Base-by-base conservation (phyloP, 306 rosid genomes). In the Dryas drummondii region DNA sequence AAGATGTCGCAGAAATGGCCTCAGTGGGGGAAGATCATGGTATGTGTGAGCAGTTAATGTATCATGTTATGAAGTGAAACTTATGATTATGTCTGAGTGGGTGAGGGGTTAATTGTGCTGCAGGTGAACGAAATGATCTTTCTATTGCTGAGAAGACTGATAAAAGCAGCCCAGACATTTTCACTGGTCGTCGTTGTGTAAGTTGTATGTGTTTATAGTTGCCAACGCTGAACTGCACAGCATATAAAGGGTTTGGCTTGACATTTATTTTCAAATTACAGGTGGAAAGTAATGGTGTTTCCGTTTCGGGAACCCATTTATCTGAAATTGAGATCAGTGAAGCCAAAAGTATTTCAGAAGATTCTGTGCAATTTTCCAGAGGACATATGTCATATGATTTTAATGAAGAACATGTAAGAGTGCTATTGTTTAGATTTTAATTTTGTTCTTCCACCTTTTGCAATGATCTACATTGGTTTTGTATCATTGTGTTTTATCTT, bases 141-240 rank as follows among this genome's bases (percentile, higher is more conserved):
- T 65, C 82, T 49, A 58, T 81, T 45, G 79, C 76, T 51, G 46
- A 41, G 32, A 79, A 78, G 79, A 79, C 68, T 75, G 83, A 68
- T 14, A 53, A 82, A 78, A 81, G 67, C 70, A 67, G 75, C 73
- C 77, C 86, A 53, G 70, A 63, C 73, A 51, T 68, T 80, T 73
- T 70, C 71, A 77, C 85, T 32, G 96, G 93, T 94, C 96, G 91
- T 81, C 91, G 93, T 88, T 94, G 88, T 91, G 98, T 94, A 94
- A 94, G 98, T 94, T 94, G 98, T 91, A 94, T 94, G 98, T 94
- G 97, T 90, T 91, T 87, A 75, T 75, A 81, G 77, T 84, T 80
- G 74, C 76, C 74, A 73, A 80, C 77, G 72, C 75, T 85, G 76
- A 82, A 81, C 82, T 83, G 77, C 68, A 76, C 66, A 68, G 83